These are phyloP conservation scores for Exutisphaerella laricina DNA, from an alignment of 2,329 filamentous ascomycete genomes.

Conservation along the genomic window DNA sequence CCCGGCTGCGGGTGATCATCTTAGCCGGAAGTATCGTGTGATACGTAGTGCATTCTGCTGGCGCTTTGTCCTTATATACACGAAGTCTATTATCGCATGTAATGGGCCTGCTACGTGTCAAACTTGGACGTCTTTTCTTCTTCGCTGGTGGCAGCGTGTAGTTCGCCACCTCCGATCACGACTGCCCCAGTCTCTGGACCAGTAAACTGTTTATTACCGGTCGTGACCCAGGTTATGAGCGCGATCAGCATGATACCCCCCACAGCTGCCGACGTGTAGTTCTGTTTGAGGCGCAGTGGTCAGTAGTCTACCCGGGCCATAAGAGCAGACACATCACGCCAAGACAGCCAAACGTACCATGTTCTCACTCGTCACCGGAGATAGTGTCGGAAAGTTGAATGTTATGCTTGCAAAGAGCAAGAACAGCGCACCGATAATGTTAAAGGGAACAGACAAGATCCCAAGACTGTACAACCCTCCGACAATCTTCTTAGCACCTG, in stretches of 20 bases:
- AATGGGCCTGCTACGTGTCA: too few species aligned
- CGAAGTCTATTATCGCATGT: too few species aligned
- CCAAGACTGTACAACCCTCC: slow-evolving; percentile 44
- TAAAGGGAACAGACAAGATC: slow-evolving; percentile 41
- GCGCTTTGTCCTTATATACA: too few species aligned
- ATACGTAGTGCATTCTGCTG: too few species aligned
- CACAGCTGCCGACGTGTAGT: slow-evolving; percentile 53
- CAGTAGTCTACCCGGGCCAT: too few species aligned
- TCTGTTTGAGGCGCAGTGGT: slow-evolving; percentile 24
- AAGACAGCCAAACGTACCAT: slow-evolving; percentile 35
- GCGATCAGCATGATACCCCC: slow-evolving; percentile 50
- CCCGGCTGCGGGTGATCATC: background rate
- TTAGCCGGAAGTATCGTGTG: background rate
- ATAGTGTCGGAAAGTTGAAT: slow-evolving; percentile 51
- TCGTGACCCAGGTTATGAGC: slow-evolving; percentile 48
- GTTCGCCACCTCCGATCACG: slow-evolving; percentile 2
- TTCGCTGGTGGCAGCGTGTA: slow-evolving; percentile 8
- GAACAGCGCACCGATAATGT: slow-evolving; percentile 48
- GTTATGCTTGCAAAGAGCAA: slow-evolving; percentile 51
- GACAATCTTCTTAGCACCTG: slow-evolving; percentile 40
- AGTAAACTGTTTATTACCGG: slow-evolving; percentile 46
- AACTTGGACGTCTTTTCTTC: background rate
- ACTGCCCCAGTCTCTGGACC: slow-evolving; percentile 36
- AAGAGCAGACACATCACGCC: too few species aligned
- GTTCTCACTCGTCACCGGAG: slow-evolving; percentile 48